phyloP scores from a whole-genome alignment of 352 stramenopile species.

The Nannochloropsis limnetica region DNA sequence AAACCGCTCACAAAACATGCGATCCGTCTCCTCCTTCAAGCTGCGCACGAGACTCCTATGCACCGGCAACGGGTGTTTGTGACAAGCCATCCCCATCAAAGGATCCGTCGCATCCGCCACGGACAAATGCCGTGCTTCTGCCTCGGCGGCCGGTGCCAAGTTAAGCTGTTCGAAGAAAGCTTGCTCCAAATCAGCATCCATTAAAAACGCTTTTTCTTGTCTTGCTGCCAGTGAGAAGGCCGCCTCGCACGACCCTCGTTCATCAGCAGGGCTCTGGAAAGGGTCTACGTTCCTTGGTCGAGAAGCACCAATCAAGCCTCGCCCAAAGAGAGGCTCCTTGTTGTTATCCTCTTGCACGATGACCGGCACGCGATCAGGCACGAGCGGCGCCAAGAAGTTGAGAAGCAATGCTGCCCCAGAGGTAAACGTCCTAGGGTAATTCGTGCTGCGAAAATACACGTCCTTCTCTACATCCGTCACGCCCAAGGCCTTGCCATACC shows the following conservation, averaged over 20 bases:
- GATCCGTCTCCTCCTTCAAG: slow-evolving; percentile 19
- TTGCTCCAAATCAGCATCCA: not conserved
- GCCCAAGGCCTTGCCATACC: not conserved
- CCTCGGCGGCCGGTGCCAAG: not conserved
- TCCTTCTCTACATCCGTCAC: not conserved
- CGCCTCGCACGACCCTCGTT: not conserved
- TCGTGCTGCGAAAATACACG: slow-evolving; percentile 3
- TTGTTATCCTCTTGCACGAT: slow-evolving; percentile 31
- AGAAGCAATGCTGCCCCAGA: not conserved
- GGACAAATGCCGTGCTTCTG: slow-evolving; percentile 16
- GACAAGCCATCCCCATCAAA: not conserved
- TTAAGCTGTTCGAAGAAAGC: slow-evolving; percentile 31
- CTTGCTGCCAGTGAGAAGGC: not conserved
- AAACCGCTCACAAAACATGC: slow-evolving; percentile 20
- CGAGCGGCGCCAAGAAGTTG: not conserved
- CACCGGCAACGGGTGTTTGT: not conserved
- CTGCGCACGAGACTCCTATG: not conserved
- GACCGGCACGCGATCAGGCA: not conserved
- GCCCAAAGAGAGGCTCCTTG: slow-evolving; percentile 2
- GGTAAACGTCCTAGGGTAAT: not conserved
- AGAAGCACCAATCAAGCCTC: not conserved
- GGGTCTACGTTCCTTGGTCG: not conserved
- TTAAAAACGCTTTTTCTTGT: slow-evolving; percentile 4
- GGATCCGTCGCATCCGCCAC: slow-evolving; percentile 30
- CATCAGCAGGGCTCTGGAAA: not conserved